These are phyloP conservation scores for Mycosphaerella arachidis DNA, from an alignment of 2,329 filamentous ascomycete species.

Conservation along the genomic window DNA sequence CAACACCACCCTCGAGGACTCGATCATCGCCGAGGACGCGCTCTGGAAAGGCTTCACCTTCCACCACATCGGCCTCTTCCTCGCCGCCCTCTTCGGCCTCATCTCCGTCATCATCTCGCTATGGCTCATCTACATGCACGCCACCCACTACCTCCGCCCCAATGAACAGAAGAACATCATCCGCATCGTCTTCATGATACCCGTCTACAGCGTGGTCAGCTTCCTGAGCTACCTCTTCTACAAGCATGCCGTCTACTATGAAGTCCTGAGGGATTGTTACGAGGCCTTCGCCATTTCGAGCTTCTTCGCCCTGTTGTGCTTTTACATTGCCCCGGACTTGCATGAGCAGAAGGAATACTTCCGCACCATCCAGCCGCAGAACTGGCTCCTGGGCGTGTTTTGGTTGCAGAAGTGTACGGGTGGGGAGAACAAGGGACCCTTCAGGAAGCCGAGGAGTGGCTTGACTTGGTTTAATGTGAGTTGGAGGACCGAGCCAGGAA, in stretches of 20 bases:
- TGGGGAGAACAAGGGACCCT: constrained; percentile 59
- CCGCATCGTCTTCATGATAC: constrained; percentile 83
- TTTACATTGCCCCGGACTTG: constrained; percentile 72
- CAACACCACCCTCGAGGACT: constrained; percentile 48
- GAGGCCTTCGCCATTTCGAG: constrained; percentile 84
- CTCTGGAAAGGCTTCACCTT: constrained; percentile 54
- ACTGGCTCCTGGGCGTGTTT: constrained; percentile 70
- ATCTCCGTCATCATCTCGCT: constrained; percentile 50
- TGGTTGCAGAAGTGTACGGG: constrained; percentile 69
- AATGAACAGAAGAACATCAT: constrained; percentile 68
- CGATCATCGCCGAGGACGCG: constrained; percentile 40
- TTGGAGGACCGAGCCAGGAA: not conserved
- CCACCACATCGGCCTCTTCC: constrained; percentile 52
- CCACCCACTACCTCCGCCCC: constrained; percentile 56
- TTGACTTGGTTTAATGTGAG: constrained; percentile 81
- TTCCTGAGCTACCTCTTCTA: constrained; percentile 72
- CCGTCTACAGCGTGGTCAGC: constrained; percentile 70
- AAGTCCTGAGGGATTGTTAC: constrained; percentile 78
- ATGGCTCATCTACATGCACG: constrained; percentile 54
- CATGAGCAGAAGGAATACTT: constrained; percentile 82
- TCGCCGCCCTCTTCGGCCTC: constrained; percentile 51
- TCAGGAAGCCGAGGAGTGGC: constrained; percentile 72
- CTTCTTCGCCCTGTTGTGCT: constrained; percentile 78
- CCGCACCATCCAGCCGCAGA: constrained; percentile 59
- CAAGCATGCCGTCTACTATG: constrained; percentile 72